phyloP scores from a whole-genome alignment of 257 asterid genomes.

The Buddleja alternifolia region DNA sequence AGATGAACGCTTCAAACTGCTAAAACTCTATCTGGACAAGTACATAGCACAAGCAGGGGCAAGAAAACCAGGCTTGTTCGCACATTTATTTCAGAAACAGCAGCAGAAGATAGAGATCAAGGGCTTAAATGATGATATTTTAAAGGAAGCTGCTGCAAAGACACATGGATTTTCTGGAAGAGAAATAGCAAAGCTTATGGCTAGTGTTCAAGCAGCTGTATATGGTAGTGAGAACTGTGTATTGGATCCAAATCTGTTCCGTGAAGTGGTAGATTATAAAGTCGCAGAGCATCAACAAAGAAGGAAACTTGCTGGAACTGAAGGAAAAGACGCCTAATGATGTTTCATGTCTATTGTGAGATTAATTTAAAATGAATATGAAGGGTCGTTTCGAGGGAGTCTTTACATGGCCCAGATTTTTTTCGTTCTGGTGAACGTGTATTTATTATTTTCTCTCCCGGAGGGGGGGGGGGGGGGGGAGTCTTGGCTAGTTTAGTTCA shows the following conservation, averaged over 20 bases:
- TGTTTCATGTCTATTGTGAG: constrained; percentile 20
- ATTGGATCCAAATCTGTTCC: constrained; percentile 69
- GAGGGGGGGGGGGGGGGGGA: constrained; percentile 25
- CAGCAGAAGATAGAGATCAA: constrained; percentile 73
- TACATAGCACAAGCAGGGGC: constrained; percentile 79
- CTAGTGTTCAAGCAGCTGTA: constrained; percentile 90
- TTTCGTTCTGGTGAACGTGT: constrained; percentile 16
- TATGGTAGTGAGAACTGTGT: constrained; percentile 80
- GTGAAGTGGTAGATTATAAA: constrained; percentile 78
- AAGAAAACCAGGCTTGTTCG: constrained; percentile 64
- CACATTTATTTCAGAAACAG: constrained; percentile 56
- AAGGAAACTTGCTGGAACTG: constrained; percentile 53
- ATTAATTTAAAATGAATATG: neutral
- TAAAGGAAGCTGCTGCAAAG: constrained; percentile 82
- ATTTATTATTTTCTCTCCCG: constrained; percentile 22
- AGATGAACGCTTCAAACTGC: constrained; percentile 76
- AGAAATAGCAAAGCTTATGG: constrained; percentile 93
- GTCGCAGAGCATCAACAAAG: constrained; percentile 87
- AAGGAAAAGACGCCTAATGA: constrained; percentile 40
- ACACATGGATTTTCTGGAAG: constrained; percentile 85
- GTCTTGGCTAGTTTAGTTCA: constrained; percentile 18
- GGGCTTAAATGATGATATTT: constrained; percentile 69
- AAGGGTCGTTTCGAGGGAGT: neutral
- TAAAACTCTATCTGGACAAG: constrained; percentile 74
- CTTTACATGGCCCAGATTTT: constrained; percentile 25